Percentiles rank a stretch among this genome's conserved stretches.
These are phyloP conservation scores for Heracleum sosnowskyi DNA, from an alignment of 129 eudicot species.

Conservation along the genomic window DNA sequence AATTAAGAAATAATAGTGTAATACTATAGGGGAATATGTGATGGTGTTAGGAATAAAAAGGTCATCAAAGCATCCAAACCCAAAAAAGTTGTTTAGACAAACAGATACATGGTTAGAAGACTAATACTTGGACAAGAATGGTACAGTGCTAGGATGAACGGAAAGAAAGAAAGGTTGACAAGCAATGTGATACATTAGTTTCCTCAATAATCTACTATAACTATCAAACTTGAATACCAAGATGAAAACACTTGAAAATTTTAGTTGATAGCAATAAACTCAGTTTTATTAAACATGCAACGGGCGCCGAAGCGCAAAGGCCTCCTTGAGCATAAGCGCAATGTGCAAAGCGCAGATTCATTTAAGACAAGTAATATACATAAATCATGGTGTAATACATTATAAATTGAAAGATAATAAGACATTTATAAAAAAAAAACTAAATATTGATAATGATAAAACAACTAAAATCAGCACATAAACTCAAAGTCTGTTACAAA, in stretches of 20 bases:
- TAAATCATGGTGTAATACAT: too few relatives aligned
- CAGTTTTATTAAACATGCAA: background rate
- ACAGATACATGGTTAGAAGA: background rate
- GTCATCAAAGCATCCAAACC: background rate
- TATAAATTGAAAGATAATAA: too few relatives aligned
- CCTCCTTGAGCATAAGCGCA: background rate
- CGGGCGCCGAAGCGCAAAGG: too few relatives aligned
- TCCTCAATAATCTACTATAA: background rate
- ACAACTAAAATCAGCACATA: too few relatives aligned
- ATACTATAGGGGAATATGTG: background rate
- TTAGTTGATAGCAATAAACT: background rate
- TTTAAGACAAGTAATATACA: too few relatives aligned
- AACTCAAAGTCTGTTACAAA: too few relatives aligned
- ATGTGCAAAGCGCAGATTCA: background rate
- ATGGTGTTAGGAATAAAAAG: background rate
- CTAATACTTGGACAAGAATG: background rate
- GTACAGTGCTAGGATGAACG: background rate
- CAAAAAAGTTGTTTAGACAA: background rate
- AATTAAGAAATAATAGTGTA: background rate
- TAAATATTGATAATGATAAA: too few relatives aligned
- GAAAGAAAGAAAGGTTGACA: background rate
- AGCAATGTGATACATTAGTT: background rate
- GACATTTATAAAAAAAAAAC: too few relatives aligned
- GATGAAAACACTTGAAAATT: background rate
- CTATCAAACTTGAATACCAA: background rate